Base-by-base conservation (phyloP, 2,329 filamentous ascomycete genomes). In the Penicillium sp. region DNA sequence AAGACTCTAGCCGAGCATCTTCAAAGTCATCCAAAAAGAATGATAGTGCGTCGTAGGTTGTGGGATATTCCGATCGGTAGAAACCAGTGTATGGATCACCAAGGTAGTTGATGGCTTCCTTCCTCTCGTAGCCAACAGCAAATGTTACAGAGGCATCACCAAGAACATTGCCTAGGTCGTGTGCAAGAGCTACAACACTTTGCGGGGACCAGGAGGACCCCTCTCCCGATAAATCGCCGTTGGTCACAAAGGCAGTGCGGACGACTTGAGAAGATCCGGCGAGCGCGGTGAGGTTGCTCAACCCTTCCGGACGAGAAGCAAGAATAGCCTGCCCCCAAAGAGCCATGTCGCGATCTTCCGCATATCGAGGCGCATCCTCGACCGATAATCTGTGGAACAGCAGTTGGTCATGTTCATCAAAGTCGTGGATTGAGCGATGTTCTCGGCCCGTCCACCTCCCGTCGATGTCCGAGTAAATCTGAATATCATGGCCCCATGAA, bases 391-490 rank as follows among this genome's bases (percentile, higher is more conserved):
- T 69, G 57, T 76, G 79, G 47, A 79, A 65, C 4, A 69, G 61
- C 60, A 33, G 76, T 68, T 40, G 67, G 55, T 19, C 70, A 66
- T 30, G 63, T 49, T 68, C 61, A 26, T 72, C 63, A 47, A 75
- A 74, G n/a, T 57, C 62, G 15, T 70, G 56, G 15, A 60, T 61
- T 12, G 72, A 71, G 13, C 60, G 70, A 33, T 63, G 62, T 47
- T 71, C 68, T 22, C 70, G 70, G 12, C 79, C 80, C n/a, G 77
- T 74, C 79, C 79, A 82, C 51, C 75, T 75, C 22, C 76, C 77
- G 63, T 82, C 80, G 30, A 82, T 80, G 61, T 79, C 77, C 1
- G 76, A 78, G 60, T 79, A 81, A 3, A 81, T 65, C 57, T 82
- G 78, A 15, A 82, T 71, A 10, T 68, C 62, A 44, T 72, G 69